Conservation (phyloP, 2,329 filamentous ascomycete species). For the Trichoderma guizhouense region DNA sequence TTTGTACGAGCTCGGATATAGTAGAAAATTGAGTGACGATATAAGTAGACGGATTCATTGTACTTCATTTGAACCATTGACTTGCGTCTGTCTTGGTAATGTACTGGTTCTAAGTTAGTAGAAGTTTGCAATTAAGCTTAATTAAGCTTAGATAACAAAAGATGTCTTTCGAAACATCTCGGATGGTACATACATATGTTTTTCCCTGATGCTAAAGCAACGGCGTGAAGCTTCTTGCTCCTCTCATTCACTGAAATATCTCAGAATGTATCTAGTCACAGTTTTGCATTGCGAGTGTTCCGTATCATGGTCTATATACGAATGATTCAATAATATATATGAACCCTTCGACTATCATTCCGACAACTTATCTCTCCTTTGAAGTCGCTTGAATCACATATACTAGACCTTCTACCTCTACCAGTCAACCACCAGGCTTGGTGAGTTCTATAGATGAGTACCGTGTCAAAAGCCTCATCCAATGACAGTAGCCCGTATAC, state of each 20-base stretch:
- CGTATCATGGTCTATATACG: not conserved
- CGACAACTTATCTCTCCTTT: not conserved
- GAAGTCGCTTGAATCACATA: not conserved
- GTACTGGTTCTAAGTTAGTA: not conserved
- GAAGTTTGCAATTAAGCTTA: not conserved
- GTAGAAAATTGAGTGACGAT: not conserved
- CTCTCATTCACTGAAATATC: not conserved
- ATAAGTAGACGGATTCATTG: not conserved
- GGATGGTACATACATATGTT: not conserved
- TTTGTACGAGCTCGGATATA: not conserved
- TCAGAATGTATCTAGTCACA: not conserved
- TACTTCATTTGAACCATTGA: not conserved
- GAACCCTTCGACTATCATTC: not conserved
- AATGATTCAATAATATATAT: not conserved
- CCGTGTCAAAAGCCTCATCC: not conserved
- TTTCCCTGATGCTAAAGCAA: too few species aligned
- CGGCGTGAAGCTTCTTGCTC: too few species aligned
- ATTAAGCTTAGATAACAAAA: not conserved
- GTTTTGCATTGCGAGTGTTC: not conserved
- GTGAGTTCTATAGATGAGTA: not conserved
- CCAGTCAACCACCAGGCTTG: not conserved
- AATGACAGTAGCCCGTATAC: not conserved
- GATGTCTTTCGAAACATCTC: not conserved
- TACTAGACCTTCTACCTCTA: not conserved
- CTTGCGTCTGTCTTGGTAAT: not conserved